Percentiles rank a stretch among this genome's conserved stretches.
These are phyloP conservation scores for Pseudocohnilembus persalinus DNA, from an alignment of 169 alveolate species.

Conservation along the genomic window DNA sequence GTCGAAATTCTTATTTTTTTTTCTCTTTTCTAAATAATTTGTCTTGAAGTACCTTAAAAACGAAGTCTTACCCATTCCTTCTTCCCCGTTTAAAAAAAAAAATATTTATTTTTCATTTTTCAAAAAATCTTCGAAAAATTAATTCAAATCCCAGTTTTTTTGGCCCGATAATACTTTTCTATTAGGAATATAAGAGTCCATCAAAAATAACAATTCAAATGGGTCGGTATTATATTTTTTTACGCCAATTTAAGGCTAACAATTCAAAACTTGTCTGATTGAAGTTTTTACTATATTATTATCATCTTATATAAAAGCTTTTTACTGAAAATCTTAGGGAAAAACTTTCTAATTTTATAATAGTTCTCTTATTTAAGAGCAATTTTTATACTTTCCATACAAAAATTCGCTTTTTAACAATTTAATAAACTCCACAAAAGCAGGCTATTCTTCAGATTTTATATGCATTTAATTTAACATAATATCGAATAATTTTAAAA, in stretches of 20 bases:
- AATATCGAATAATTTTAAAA: neutral
- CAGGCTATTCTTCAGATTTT: neutral
- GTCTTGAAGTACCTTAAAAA: neutral
- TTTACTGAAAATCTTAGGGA: neutral
- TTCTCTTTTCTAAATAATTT: neutral
- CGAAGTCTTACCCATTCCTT: neutral
- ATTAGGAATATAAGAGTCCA: neutral
- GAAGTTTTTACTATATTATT: neutral
- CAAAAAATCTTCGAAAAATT: neutral
- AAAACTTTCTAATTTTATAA: neutral
- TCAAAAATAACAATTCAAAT: neutral
- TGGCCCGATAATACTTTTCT: neutral
- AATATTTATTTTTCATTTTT: neutral
- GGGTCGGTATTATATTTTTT: neutral
- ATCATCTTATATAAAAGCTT: neutral
- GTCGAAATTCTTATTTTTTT: neutral
- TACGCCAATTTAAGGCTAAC: neutral
- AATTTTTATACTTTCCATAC: neutral
- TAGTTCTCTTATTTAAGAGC: neutral
- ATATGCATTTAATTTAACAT: neutral
- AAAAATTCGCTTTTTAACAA: neutral
- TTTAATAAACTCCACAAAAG: neutral
- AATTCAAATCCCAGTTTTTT: neutral
- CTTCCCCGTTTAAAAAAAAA: neutral
- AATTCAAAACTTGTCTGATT: neutral